A percentile compares a stretch with the other conserved stretches of the same genome.
Conservation (phyloP, 176 grass and related monocot species). For the Dendrocalamus sinicus region DNA sequence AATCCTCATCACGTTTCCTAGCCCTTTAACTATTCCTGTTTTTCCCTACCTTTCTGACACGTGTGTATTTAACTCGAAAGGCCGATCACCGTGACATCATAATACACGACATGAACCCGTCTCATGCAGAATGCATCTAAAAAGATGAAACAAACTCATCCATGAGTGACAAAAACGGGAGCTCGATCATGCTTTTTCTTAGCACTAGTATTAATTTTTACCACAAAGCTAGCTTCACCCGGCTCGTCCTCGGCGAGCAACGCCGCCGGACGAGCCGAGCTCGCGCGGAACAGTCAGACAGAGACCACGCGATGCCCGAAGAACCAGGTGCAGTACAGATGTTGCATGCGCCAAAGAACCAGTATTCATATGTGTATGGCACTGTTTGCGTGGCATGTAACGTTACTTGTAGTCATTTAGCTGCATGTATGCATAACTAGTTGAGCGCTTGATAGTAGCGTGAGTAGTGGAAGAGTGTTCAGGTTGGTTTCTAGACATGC, state of each 20-base stretch:
- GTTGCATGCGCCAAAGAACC: too few relatives aligned
- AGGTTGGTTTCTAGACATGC: too few relatives aligned
- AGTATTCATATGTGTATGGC: too few relatives aligned
- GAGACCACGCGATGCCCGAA: not conserved
- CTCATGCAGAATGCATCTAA: constrained; percentile 2
- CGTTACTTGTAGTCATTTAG: too few relatives aligned
- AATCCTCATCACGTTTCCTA: too few relatives aligned
- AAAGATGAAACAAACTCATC: not conserved
- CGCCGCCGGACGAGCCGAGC: not conserved
- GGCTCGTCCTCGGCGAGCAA: not conserved
- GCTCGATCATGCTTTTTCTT: not conserved
- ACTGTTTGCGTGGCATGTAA: too few relatives aligned
- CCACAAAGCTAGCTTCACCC: not conserved
- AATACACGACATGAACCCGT: not conserved
- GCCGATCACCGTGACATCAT: not conserved
- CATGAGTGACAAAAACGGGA: not conserved
- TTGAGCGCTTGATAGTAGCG: too few relatives aligned
- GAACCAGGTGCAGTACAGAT: too few relatives aligned
- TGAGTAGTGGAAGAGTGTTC: too few relatives aligned
- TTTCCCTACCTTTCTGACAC: not conserved
- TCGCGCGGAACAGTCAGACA: not conserved
- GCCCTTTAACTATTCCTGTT: not conserved
- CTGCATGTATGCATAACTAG: too few relatives aligned
- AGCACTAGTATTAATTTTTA: too few relatives aligned
- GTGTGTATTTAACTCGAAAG: not conserved